Percentiles rank a stretch among this genome's conserved stretches.
Conservation (phyloP, 148 eudicot species). For the Silene latifolia region DNA sequence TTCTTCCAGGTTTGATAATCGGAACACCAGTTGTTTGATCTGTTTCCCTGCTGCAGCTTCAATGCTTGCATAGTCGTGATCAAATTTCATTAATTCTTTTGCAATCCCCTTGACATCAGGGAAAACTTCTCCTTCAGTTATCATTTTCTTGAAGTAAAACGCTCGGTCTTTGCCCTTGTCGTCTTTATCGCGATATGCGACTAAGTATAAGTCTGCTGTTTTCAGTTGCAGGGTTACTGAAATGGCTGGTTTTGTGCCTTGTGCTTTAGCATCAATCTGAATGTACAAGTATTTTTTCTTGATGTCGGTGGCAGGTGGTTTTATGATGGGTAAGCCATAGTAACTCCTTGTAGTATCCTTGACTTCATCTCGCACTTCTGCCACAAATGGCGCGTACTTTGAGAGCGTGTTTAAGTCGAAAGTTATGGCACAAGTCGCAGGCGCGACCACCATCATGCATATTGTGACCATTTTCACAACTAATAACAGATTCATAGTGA, state of each 20-base stretch:
- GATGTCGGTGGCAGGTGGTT: background rate
- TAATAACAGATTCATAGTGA: background rate
- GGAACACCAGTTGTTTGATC: background rate
- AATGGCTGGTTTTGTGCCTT: background rate
- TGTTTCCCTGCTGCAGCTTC: background rate
- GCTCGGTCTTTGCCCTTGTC: background rate
- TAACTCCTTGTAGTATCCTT: background rate
- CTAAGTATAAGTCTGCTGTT: slow-evolving; percentile 1
- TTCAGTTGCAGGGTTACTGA: slow-evolving; percentile 2
- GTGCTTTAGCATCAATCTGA: background rate
- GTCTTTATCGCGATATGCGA: background rate
- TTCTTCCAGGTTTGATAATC: background rate
- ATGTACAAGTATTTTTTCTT: background rate
- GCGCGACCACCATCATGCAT: background rate
- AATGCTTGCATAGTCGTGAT: background rate
- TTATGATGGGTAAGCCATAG: background rate
- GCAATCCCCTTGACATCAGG: background rate
- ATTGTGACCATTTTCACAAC: background rate
- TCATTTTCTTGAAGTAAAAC: background rate
- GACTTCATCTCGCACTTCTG: background rate
- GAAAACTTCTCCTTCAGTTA: background rate
- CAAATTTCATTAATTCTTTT: background rate
- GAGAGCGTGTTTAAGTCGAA: background rate
- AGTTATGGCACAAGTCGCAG: background rate
- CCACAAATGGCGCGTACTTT: background rate